Percentiles rank a stretch among this genome's conserved stretches.
Conservation (phyloP, 2,329 filamentous ascomycete genomes). For the Aspergillus aculeatinus region DNA sequence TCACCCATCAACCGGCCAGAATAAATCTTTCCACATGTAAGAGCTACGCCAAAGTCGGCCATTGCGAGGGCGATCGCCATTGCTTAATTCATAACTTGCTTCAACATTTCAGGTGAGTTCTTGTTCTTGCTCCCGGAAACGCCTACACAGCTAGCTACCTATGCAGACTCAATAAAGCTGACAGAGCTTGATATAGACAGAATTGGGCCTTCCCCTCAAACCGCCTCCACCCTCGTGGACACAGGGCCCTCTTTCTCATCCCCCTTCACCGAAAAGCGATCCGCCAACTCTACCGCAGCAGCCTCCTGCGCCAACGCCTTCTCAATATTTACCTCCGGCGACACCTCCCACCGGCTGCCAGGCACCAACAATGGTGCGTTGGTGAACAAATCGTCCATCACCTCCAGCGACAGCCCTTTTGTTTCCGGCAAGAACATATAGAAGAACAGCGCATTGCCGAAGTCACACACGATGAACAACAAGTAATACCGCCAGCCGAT, state of each 20-base stretch:
- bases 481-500: slow-evolving; percentile 4
- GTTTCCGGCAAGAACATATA: not conserved
- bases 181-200: no score
- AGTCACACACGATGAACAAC: not conserved
- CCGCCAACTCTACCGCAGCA: not conserved
- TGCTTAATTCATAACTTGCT: no score
- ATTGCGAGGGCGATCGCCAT: no score
- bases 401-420: not conserved
- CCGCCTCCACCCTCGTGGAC: not conserved
- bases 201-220: not conserved
- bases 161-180: no score
- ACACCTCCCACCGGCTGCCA: not conserved
- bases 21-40: no score
- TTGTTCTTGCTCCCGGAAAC: no score
- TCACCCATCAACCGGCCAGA: no score
- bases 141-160: no score
- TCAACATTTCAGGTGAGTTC: no score
- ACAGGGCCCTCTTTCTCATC: not conserved
- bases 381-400: not conserved
- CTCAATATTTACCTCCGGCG: not conserved
- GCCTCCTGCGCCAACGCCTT: not conserved
- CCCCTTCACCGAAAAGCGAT: not conserved
- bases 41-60: no score
- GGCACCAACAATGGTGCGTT: not conserved
- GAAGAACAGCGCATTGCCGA: not conserved